Evolutionary conservation across 768 basidiomycete species (phyloP).

Genomic region (Pleurotus salmoneostramineus): DNA sequence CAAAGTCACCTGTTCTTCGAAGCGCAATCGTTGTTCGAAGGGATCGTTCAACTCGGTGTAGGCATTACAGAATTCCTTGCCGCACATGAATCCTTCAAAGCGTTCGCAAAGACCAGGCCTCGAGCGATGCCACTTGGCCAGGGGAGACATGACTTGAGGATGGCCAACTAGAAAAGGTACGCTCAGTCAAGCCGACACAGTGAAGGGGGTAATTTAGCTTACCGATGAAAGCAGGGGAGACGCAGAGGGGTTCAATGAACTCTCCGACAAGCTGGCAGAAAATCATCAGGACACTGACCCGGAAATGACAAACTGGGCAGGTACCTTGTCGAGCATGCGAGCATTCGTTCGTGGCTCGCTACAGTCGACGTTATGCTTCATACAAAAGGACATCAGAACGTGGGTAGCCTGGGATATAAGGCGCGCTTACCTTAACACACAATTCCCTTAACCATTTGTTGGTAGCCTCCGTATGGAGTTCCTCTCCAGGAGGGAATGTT

Average conservation of each 20-base stretch:
- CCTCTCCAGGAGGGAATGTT: conserved; percentile 91
- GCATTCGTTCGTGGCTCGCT: conserved; percentile 94
- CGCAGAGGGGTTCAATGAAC: conserved; percentile 94
- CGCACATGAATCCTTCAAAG: conserved; percentile 97
- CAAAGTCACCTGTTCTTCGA: conserved; percentile 79
- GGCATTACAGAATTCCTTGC: conserved; percentile 98
- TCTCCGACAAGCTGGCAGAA: conserved; percentile 84
- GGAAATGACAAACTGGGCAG: background rate
- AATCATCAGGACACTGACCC: no score
- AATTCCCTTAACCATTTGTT: conserved; percentile 86
- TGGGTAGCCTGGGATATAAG: background rate
- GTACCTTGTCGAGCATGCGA: conserved; percentile 89
- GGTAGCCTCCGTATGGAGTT: conserved; percentile 81
- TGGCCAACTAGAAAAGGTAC: conserved; percentile 69
- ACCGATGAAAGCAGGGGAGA: conserved; percentile 96
- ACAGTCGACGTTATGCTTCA: conserved; percentile 92
- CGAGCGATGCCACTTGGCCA: conserved; percentile 98
- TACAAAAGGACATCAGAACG: background rate
- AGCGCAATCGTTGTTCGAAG: conserved; percentile 91
- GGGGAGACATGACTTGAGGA: conserved; percentile 99
- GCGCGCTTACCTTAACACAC: conserved; percentile 66
- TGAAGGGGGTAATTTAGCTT: conserved; percentile 13
- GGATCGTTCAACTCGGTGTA: conserved; percentile 99
- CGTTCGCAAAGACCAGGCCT: conserved; percentile 96
- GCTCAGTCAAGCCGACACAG: conserved; percentile 5